These are phyloP conservation scores for Cladophialophora carrionii DNA, from an alignment of 2,329 filamentous ascomycete species.

Conservation along the genomic window DNA sequence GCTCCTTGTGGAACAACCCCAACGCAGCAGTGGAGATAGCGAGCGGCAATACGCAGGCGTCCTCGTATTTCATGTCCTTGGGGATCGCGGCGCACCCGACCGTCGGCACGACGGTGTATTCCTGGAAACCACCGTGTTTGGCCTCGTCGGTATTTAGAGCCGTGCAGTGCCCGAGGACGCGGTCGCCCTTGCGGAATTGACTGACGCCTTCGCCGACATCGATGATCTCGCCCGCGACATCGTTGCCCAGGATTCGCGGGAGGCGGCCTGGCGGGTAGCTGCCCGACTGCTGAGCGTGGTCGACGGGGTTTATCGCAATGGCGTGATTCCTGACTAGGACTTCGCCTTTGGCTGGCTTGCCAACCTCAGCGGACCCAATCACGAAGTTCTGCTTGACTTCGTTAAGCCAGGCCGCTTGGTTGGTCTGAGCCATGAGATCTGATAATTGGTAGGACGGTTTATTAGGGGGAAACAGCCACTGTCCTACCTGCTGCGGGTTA, in stretches of 20 bases:
- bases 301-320: slow-evolving; percentile 42
- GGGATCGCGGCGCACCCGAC: slow-evolving; percentile 40
- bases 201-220: slow-evolving; percentile 40
- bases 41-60: slow-evolving; percentile 43
- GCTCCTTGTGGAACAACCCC: slow-evolving; percentile 41
- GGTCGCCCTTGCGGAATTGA: slow-evolving; percentile 40
- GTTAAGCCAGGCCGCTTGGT: slow-evolving; percentile 35
- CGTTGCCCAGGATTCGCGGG: slow-evolving; percentile 41
- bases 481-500: neutral
- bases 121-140: slow-evolving; percentile 42
- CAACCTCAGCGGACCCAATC: slow-evolving; percentile 32
- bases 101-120: slow-evolving; percentile 39
- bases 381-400: slow-evolving; percentile 32
- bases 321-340: slow-evolving; percentile 39
- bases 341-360: slow-evolving; percentile 31
- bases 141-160: slow-evolving; percentile 29
- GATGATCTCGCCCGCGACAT: slow-evolving; percentile 41
- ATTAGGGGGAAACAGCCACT: neutral
- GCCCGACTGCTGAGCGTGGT: slow-evolving; percentile 43
- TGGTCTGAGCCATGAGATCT: slow-evolving; percentile 27
- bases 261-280: slow-evolving; percentile 33
- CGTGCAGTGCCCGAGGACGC: slow-evolving; percentile 41
- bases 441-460: neutral
- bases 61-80: slow-evolving; percentile 38
- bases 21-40: slow-evolving; percentile 42